These are phyloP conservation scores for Leccinum incarnatum DNA, from an alignment of 768 basidiomycete genomes.

Conservation along the genomic window DNA sequence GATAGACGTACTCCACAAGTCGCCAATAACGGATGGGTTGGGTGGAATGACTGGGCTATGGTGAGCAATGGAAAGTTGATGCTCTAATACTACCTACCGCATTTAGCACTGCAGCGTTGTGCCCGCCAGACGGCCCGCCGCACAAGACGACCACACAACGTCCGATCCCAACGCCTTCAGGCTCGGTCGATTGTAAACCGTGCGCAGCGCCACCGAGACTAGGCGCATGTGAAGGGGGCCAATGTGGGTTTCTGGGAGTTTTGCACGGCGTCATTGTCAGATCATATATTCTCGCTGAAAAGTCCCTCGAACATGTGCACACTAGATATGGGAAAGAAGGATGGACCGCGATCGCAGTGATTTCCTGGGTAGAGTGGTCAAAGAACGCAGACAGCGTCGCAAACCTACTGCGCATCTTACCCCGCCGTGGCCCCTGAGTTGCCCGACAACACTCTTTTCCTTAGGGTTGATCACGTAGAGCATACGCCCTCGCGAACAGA, in stretches of 20 bases:
- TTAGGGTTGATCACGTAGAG: conserved; percentile 55
- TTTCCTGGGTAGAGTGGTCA: conserved; percentile 41
- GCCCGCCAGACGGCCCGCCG: conserved; percentile 73
- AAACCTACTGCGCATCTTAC: conserved; percentile 40
- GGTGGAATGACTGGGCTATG: conserved; percentile 61
- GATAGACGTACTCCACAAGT: conserved; percentile 65
- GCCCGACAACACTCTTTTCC: conserved; percentile 40
- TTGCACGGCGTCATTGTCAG: conserved; percentile 38
- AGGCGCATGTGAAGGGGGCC: conserved; percentile 48
- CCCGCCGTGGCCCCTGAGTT: conserved; percentile 69
- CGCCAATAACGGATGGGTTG: conserved; percentile 59
- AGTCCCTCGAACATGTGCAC: conserved; percentile 72
- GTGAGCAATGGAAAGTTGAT: conserved; percentile 1
- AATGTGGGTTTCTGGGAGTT: conserved; percentile 50
- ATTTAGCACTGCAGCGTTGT: conserved; percentile 63
- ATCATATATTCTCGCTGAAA: conserved; percentile 68
- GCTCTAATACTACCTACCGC: conserved; percentile 43
- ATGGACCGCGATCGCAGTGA: conserved; percentile 69
- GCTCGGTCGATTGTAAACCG: conserved; percentile 58
- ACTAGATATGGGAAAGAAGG: conserved; percentile 56
- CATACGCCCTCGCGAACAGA: conserved; percentile 53
- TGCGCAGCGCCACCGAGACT: conserved; percentile 68
- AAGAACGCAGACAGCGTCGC: neutral
- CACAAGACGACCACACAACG: conserved; percentile 63
- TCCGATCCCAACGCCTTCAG: conserved; percentile 56